Base-by-base conservation (phyloP, 2,329 filamentous ascomycete species). In the Stromatinia cepivora region DNA sequence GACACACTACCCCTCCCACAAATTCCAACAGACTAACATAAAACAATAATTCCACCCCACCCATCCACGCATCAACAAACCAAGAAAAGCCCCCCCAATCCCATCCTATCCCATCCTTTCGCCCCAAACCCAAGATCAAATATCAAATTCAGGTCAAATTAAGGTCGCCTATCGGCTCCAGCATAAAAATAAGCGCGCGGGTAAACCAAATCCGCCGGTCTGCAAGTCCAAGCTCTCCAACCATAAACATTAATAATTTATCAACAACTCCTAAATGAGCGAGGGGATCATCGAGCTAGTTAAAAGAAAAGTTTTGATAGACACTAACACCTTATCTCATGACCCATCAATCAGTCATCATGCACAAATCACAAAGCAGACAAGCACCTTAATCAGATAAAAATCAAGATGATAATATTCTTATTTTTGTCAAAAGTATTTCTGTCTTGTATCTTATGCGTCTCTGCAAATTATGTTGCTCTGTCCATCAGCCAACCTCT, bases 371-470 rank as follows among this genome's bases (percentile, higher is more conserved):
- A 57, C 31, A 46, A n/a, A 48, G 8, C 20, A 48, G 28, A 25
- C n/a, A 53, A 57, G 31, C 3, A 15, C 13, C 39, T n/a, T 1
- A 25, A 34, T 34, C 20, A 62, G n/a, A 34, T 17, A 8, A n/a
- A 62, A 36, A 50, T 63, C 13, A 39, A 63, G n/a, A 63, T 63
- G 45, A 36, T 50, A 63, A 52, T 50, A 50, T 25, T 63, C 31
- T 36, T 28, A 62, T 50, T 62, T 48, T 46, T 62, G 34, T 50
- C 59, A 34, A n/a, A 36, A 48, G 45, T 62, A 50, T 62, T 62
- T 50, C 59, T 50, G 20, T 50, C 28, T 48, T n/a, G 28, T 50
- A 36, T 62, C 28, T 48, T 62, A 62, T 46, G 28, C 28, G 20
- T 48, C 58, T 22, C n/a, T 15, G 31, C 59, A 15, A 22, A 39